These are phyloP conservation scores for Pinus taeda DNA, from an alignment of 75 land plant genomes.

Conservation along the genomic window DNA sequence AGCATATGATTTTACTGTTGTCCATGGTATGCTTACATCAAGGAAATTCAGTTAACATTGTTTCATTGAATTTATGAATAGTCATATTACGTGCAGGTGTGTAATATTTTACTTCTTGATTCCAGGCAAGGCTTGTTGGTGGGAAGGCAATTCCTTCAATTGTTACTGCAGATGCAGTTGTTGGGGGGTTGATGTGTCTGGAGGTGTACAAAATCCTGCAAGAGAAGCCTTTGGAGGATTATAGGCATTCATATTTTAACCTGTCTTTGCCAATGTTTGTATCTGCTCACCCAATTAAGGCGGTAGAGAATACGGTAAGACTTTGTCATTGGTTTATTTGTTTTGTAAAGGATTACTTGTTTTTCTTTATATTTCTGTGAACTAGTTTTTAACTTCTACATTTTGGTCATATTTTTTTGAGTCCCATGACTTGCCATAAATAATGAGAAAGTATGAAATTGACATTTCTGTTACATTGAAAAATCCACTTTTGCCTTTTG, in stretches of 20 bases:
- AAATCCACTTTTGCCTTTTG: neutral
- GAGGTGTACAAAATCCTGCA: conserved; percentile 45
- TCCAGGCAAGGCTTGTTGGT: conserved; percentile 49
- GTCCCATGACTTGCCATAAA: neutral
- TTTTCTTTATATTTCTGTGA: neutral
- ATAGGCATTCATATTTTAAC: conserved; percentile 49
- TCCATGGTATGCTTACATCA: conserved; percentile 2
- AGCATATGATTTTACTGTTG: neutral
- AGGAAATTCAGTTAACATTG: neutral
- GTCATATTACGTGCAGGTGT: neutral
- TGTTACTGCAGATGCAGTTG: conserved; percentile 39
- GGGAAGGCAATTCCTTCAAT: conserved; percentile 45
- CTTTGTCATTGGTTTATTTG: neutral
- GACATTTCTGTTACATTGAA: neutral
- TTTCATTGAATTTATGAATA: conserved; percentile 2
- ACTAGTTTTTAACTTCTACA: neutral
- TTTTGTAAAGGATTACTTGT: neutral
- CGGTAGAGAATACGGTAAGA: conserved; percentile 38
- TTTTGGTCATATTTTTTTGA: neutral
- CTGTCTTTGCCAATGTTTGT: conserved; percentile 39
- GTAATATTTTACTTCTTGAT: conserved; percentile 7
- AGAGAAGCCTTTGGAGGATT: conserved; percentile 30
- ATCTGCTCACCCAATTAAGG: conserved; percentile 47
- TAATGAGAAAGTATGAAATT: neutral
- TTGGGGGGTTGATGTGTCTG: conserved; percentile 57